phyloP scores from a whole-genome alignment of 192 early-diverging fungal genomes.

The Dispira parvispora region DNA sequence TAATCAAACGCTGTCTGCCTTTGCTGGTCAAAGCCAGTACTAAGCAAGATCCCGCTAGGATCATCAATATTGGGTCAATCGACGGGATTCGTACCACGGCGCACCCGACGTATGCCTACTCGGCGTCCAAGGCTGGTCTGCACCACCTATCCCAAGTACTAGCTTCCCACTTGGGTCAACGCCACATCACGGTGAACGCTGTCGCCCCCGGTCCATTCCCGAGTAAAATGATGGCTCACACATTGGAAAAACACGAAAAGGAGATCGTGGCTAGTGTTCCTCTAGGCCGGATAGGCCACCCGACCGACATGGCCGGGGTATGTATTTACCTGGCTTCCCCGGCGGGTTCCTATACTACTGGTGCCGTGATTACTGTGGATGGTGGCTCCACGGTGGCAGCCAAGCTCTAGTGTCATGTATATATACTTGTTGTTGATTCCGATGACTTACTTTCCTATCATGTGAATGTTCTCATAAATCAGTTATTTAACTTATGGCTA shows the following conservation, averaged over 20 bases:
- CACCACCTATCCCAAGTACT: conserved; percentile 55
- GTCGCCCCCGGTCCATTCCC: conserved; percentile 58
- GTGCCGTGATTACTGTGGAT: conserved; percentile 67
- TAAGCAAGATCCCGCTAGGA: conserved; percentile 36
- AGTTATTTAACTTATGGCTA: neutral
- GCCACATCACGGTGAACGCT: conserved; percentile 43
- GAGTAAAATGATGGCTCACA: conserved; percentile 62
- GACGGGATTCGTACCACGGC: conserved; percentile 37
- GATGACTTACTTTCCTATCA: neutral
- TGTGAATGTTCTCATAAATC: neutral
- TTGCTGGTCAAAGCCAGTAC: conserved; percentile 41
- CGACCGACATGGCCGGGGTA: conserved; percentile 77
- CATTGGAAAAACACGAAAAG: conserved; percentile 32
- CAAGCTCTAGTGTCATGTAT: conserved; percentile 17
- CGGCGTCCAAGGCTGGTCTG: conserved; percentile 61
- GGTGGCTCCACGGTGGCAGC: conserved; percentile 42
- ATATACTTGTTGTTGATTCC: neutral
- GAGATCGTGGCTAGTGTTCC: conserved; percentile 38
- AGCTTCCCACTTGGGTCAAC: conserved; percentile 38
- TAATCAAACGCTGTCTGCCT: conserved; percentile 58
- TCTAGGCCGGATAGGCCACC: conserved; percentile 55
- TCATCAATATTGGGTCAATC: conserved; percentile 86
- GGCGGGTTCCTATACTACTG: conserved; percentile 68
- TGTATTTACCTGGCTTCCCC: conserved; percentile 57
- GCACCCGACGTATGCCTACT: conserved; percentile 50